phyloP scores from a whole-genome alignment of 1,139 yeast genomes.

The Kurtzmaniella quercitrusa region DNA sequence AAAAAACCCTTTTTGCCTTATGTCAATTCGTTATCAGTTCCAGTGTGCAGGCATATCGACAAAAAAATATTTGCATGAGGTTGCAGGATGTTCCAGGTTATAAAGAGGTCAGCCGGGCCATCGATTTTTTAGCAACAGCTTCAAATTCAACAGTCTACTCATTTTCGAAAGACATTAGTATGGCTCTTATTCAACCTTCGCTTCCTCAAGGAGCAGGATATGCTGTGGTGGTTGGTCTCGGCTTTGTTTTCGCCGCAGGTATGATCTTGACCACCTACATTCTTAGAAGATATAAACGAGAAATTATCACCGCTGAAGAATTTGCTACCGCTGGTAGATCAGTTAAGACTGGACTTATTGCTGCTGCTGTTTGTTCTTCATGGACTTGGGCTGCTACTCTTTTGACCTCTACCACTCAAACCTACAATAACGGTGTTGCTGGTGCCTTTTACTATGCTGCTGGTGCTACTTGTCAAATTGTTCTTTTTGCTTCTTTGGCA shows the following conservation, averaged over 20 bases:
- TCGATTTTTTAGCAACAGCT: background rate
- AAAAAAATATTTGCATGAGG: background rate
- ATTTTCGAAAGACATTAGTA: no score
- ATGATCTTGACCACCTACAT: conserved; percentile 73
- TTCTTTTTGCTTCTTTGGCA: conserved; percentile 49
- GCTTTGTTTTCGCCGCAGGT: conserved; percentile 72
- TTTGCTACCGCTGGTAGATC: conserved; percentile 85
- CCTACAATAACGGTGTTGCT: conserved; percentile 70
- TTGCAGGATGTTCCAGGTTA: background rate
- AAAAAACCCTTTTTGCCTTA: background rate
- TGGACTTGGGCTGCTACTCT: conserved; percentile 96
- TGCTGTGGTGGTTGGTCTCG: conserved; percentile 85
- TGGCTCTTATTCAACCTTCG: conserved; percentile 17
- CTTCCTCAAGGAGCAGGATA: conserved; percentile 84
- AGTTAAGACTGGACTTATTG: conserved; percentile 74
- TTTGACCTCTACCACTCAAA: conserved; percentile 72
- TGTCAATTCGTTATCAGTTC: background rate
- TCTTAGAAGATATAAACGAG: conserved; percentile 71
- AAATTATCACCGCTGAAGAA: conserved; percentile 83
- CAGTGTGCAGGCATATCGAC: background rate
- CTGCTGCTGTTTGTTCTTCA: conserved; percentile 83
- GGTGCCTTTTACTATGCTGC: conserved; percentile 51
- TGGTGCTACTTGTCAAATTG: conserved; percentile 52
- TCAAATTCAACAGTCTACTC: no score
- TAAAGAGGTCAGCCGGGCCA: background rate